Conservation (phyloP, 2,329 filamentous ascomycete species). For the Botryosphaeria dothidea region DNA sequence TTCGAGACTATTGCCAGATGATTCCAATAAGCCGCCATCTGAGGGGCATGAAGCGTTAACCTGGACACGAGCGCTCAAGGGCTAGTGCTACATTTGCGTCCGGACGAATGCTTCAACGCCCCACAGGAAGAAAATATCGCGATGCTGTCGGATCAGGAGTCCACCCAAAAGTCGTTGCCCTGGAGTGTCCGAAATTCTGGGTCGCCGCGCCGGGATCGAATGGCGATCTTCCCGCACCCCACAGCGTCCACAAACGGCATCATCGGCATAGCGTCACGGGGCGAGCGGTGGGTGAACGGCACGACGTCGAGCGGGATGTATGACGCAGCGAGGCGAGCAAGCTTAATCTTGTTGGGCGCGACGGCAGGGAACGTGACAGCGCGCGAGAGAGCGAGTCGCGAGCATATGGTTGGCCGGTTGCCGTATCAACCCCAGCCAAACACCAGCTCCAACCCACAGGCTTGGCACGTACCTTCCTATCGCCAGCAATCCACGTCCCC, state of each 20-base stretch:
- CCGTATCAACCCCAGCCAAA: slow-evolving; percentile 2
- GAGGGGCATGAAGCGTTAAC: too few relatives aligned
- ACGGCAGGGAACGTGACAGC: neutral
- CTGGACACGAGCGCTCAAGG: too few relatives aligned
- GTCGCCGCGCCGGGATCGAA: neutral
- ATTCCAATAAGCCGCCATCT: too few relatives aligned
- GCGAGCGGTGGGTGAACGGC: neutral
- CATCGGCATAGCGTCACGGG: neutral
- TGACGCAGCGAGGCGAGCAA: neutral
- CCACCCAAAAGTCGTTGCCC: too few relatives aligned
- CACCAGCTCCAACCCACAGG: neutral
- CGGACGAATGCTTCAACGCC: too few relatives aligned
- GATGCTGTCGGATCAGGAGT: too few relatives aligned
- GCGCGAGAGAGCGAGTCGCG: too few relatives aligned
- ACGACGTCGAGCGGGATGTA: neutral
- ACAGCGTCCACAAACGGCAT: slow-evolving; percentile 6
- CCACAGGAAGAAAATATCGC: too few relatives aligned
- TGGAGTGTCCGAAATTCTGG: too few relatives aligned
- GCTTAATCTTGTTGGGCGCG: neutral
- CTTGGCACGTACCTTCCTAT: slow-evolving; percentile 4
- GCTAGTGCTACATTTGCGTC: too few relatives aligned
- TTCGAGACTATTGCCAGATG: too few relatives aligned
- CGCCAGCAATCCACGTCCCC: slow-evolving; percentile 4
- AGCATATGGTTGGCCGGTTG: neutral
- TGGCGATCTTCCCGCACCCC: slow-evolving; percentile 4